phyloP scores from a whole-genome alignment of 2,329 filamentous ascomycete species.

The Pezicula radicicola region DNA sequence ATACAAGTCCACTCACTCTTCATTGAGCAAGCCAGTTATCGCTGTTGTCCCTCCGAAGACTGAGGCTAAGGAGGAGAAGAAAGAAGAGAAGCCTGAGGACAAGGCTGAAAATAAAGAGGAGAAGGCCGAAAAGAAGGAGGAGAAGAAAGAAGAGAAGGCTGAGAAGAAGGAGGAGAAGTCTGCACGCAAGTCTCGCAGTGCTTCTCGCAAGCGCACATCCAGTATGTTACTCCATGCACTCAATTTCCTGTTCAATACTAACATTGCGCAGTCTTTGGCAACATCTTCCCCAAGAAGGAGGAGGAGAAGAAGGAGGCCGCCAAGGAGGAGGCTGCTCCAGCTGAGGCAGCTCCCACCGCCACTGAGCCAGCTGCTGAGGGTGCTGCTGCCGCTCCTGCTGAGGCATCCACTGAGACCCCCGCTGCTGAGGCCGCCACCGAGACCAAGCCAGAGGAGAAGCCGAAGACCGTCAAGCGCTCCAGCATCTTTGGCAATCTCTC shows the following conservation, averaged over 20 bases:
- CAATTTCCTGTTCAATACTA: conserved; percentile 53
- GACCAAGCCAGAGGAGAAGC: conserved; percentile 36
- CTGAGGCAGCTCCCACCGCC: conserved; percentile 38
- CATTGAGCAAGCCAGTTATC: conserved; percentile 37
- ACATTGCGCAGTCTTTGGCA: conserved; percentile 39
- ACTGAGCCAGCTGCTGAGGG: conserved; percentile 23
- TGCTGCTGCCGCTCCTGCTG: conserved; percentile 24
- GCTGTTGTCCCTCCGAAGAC: conserved; percentile 34
- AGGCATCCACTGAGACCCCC: conserved; percentile 20
- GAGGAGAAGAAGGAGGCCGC: conserved; percentile 29
- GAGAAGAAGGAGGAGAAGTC: conserved; percentile 50
- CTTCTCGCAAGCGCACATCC: conserved; percentile 58
- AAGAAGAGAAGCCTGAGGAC: conserved; percentile 21
- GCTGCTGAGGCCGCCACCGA: conserved; percentile 22
- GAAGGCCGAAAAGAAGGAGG: conserved; percentile 45
- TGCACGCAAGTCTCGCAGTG: conserved; percentile 59
- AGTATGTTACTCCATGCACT: not conserved
- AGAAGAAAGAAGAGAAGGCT: conserved; percentile 42
- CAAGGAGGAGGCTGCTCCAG: conserved; percentile 29
- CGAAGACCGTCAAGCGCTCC: conserved; percentile 28
- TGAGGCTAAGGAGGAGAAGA: conserved; percentile 39
- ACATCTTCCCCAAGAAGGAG: conserved; percentile 23
- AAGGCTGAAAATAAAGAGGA: conserved; percentile 34
- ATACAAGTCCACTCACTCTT: conserved; percentile 65
- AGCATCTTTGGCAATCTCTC: conserved; percentile 30